Evolutionary conservation across 345 rosid species (phyloP).

Genomic region (Salix purpurea): DNA sequence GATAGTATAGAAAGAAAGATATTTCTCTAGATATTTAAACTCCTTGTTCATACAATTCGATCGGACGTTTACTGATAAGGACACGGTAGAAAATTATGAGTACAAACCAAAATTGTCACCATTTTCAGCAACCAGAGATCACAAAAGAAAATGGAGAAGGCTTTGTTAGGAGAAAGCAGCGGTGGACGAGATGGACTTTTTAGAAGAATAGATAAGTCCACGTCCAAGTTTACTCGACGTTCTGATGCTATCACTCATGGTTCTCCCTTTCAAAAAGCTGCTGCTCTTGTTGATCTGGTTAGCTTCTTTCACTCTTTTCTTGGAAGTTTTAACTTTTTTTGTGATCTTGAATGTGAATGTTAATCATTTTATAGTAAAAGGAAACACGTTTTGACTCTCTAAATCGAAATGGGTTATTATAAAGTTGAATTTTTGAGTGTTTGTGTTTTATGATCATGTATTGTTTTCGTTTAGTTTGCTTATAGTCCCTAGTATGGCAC

Average conservation of each 20-base stretch:
- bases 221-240: conserved; percentile 37
- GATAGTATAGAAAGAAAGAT: no score
- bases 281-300: conserved; percentile 97
- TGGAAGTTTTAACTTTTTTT: background rate
- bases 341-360: background rate
- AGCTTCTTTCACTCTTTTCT: background rate
- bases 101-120: background rate
- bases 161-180: conserved; percentile 51
- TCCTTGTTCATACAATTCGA: no score
- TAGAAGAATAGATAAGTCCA: conserved; percentile 23
- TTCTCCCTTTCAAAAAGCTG: conserved; percentile 79
- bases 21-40: no score
- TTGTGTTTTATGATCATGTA: no score
- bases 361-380: background rate
- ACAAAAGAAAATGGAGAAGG: conserved; percentile 38
- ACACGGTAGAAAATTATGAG: no score
- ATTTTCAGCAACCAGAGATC: background rate
- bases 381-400: no score
- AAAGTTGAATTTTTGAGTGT: no score
- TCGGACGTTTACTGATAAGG: no score
- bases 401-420: no score
- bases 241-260: conserved; percentile 78
- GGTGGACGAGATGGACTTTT: background rate
- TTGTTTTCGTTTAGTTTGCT: no score
- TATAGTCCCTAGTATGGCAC: no score